These are phyloP conservation scores for Ophiosphaerella herpotricha DNA, from an alignment of 2,329 filamentous ascomycete species.

Conservation along the genomic window DNA sequence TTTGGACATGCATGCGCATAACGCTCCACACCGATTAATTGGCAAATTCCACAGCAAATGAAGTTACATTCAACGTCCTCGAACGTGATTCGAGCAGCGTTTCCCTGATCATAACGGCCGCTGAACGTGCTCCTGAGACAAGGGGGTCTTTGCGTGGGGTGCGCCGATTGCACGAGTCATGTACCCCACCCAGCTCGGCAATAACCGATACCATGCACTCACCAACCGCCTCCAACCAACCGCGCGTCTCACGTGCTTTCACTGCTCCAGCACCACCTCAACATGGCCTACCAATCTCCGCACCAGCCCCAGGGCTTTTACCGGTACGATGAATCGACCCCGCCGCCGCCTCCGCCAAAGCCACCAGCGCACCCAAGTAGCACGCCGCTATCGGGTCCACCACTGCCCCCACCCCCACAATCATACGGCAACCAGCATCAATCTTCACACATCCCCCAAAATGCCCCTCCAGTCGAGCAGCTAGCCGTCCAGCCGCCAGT, in stretches of 20 bases:
- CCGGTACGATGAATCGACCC: slow-evolving; percentile 51
- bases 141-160: too few species aligned
- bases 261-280: neutral
- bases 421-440: slow-evolving; percentile 24
- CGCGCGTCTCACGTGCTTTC: neutral
- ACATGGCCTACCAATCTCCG: slow-evolving; percentile 47
- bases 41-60: too few species aligned
- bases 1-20: too few species aligned
- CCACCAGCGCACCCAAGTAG: slow-evolving; percentile 49
- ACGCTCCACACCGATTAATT: too few species aligned
- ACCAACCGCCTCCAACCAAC: neutral
- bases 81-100: too few species aligned
- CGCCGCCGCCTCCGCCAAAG: slow-evolving; percentile 54
- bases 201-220: neutral
- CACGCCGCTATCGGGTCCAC: slow-evolving; percentile 50
- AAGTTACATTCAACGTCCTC: too few species aligned
- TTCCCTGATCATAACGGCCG: too few species aligned
- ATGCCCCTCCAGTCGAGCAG: slow-evolving; percentile 21
- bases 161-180: too few species aligned
- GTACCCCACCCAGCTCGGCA: too few species aligned
- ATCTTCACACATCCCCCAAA: slow-evolving; percentile 18
- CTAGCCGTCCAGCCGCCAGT: slow-evolving; percentile 40
- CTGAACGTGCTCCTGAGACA: too few species aligned
- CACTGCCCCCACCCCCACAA: slow-evolving; percentile 51
- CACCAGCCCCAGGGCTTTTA: slow-evolving; percentile 45